phyloP scores from a whole-genome alignment of 495 filamentous ascomycete species.

The Xanthoparmelia taractica region DNA sequence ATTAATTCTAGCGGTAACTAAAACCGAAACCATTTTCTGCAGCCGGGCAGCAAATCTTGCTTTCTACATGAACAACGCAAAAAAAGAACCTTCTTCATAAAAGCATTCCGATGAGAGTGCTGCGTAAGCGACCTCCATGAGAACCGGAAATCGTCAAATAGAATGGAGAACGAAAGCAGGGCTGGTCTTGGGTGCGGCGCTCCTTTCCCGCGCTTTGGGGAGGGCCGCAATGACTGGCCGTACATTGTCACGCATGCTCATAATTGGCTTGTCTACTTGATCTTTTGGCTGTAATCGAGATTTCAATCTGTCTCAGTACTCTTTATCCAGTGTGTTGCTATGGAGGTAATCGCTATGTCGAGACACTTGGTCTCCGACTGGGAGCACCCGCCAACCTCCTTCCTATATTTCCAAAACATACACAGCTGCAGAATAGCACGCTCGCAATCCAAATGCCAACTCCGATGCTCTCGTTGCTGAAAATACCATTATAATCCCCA shows the following conservation, averaged over 20 bases:
- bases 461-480: constrained; percentile 69
- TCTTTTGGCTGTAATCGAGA: background rate
- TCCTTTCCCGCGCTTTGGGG: constrained; percentile 42
- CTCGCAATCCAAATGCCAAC: constrained; percentile 81
- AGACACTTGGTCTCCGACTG: constrained; percentile 16
- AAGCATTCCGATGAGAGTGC: constrained; percentile 54
- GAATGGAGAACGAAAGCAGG: constrained; percentile 52
- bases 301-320: background rate
- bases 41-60: constrained; percentile 28
- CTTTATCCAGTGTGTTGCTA: background rate
- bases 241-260: constrained; percentile 37
- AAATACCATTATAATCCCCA: constrained; percentile 38
- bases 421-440: constrained; percentile 85
- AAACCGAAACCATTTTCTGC: background rate
- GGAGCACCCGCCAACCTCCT: constrained; percentile 55
- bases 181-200: constrained; percentile 65
- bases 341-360: background rate
- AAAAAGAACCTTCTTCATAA: constrained; percentile 53
- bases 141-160: constrained; percentile 55
- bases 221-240: constrained; percentile 63
- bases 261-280: background rate
- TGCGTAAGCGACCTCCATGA: constrained; percentile 43
- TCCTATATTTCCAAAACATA: constrained; percentile 96
- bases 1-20: background rate
- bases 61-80: constrained; percentile 60